Base-by-base conservation (phyloP, 2,329 filamentous ascomycete species). In the Harringtonia aguacate region DNA sequence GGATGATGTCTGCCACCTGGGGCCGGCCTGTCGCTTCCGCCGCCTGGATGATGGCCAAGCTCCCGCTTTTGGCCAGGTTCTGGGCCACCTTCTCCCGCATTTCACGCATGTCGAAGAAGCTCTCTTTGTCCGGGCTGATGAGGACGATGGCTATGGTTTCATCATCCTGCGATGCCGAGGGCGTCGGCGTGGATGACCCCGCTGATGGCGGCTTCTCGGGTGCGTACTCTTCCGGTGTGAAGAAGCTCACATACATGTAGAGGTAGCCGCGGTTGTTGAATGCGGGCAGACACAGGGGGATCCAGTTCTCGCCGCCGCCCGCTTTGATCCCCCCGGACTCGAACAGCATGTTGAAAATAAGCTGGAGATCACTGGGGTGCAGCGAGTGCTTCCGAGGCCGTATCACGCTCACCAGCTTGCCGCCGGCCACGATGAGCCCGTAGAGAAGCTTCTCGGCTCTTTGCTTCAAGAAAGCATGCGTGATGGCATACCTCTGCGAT, bases 281-380 rank as follows among this genome's bases (percentile, higher is more conserved):
- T 6, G 89, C 90, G 1, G 92, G 94, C 4, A 98, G 73, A 56
- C 92, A 98, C 8, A 98, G 72, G 0, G 92, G 92, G 39, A 97
- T 90, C 92, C 92, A 98, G 55, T 90, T 95, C 62, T 98, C 92
- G 27, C 90, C 92, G 33, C 74, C 88, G 7, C 86, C 89, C 18
- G 87, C 84, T 59, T 92, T 90, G 58, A 98, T 84, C 36, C 86
- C 84, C 39, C 87, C 86, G 3, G 90, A 92, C 65, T 94, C 89
- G 56, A 98, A 98, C 2, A 98, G 78, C 94, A 98, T 98, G 58
- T 97, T 97, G 72, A 98, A 98, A 48, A 98, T 89, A 37, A 98
- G 75, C 57, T 95, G 90, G 21, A 98, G 72, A 59, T 98, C 92
- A 50, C 89, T 90, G 0, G 94, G 92, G 55, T 98, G 94, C 3